Percentiles rank a stretch among this genome's conserved stretches.
Conservation (phyloP, 2,329 filamentous ascomycete genomes). For the Cordyceps tenuipes region DNA sequence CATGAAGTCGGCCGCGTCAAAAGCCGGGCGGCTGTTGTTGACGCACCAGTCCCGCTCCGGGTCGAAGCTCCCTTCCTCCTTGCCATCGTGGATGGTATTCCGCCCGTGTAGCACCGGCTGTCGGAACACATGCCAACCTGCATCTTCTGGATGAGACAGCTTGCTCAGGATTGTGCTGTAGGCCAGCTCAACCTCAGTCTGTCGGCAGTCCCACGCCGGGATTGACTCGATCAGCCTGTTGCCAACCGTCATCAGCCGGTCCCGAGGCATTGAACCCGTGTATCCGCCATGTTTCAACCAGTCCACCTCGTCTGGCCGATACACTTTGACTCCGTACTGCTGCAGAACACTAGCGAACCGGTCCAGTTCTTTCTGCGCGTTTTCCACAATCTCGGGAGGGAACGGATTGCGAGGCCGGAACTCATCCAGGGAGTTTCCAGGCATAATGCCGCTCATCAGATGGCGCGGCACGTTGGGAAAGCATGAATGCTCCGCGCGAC, state of each 20-base stretch:
- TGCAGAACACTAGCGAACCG: slow-evolving; percentile 18
- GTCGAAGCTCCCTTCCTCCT: not conserved
- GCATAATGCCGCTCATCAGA: slow-evolving; percentile 19
- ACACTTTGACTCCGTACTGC: slow-evolving; percentile 18
- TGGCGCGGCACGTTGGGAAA: slow-evolving; percentile 18
- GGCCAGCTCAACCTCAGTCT: slow-evolving; percentile 17
- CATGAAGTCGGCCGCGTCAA: slow-evolving; percentile 10
- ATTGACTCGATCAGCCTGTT: slow-evolving; percentile 23
- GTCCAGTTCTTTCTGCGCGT: slow-evolving; percentile 19
- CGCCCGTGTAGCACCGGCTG: not conserved
- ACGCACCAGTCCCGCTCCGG: not conserved
- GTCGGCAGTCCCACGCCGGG: slow-evolving; percentile 23
- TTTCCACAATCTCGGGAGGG: slow-evolving; percentile 16
- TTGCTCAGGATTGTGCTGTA: slow-evolving; percentile 11
- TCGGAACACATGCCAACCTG: not conserved
- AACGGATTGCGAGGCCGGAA: slow-evolving; percentile 19
- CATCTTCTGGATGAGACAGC: not conserved
- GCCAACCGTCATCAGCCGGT: slow-evolving; percentile 25
- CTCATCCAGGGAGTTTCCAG: not conserved
- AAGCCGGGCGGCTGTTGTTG: slow-evolving; percentile 5
- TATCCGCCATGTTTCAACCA: slow-evolving; percentile 22
- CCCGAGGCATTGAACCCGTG: slow-evolving; percentile 26
- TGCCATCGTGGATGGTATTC: slow-evolving; percentile 2
- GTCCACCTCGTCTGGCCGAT: slow-evolving; percentile 17
- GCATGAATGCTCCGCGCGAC: slow-evolving; percentile 18